A percentile compares a stretch with the other conserved stretches of the same genome.
These are phyloP conservation scores for Xylariales sp. DNA, from an alignment of 2,329 filamentous ascomycete genomes.

Conservation along the genomic window DNA sequence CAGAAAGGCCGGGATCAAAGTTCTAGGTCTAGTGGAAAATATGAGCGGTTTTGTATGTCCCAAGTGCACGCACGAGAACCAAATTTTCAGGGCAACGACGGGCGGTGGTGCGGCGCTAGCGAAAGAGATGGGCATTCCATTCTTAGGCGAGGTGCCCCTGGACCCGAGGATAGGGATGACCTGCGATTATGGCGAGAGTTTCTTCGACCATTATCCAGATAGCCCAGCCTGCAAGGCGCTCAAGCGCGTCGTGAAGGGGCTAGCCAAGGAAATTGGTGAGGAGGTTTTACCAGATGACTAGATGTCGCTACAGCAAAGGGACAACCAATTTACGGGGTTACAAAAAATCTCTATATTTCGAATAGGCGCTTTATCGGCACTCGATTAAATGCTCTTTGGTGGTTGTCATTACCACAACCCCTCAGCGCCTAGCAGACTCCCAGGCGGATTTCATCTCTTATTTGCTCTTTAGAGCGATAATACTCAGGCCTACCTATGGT, in stretches of 20 bases:
- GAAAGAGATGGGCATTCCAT: slow-evolving; percentile 87
- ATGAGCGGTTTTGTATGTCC: slow-evolving; percentile 98
- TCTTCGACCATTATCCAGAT: slow-evolving; percentile 92
- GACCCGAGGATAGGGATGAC: slow-evolving; percentile 96
- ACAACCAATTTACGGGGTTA: slow-evolving; percentile 28
- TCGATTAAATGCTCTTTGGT: neutral
- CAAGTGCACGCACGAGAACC: slow-evolving; percentile 81
- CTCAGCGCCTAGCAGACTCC: neutral
- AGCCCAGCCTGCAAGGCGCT: slow-evolving; percentile 90
- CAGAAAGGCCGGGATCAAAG: slow-evolving; percentile 87
- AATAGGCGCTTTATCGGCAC: neutral
- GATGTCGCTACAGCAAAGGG: slow-evolving; percentile 24
- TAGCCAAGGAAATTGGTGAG: slow-evolving; percentile 73
- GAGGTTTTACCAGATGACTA: slow-evolving; percentile 60
- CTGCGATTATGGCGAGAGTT: slow-evolving; percentile 97
- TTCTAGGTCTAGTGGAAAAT: slow-evolving; percentile 94
- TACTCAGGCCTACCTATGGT: slow-evolving; percentile 4
- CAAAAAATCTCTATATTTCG: slow-evolving; percentile 14
- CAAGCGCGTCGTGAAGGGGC: slow-evolving; percentile 78
- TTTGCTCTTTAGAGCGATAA: slow-evolving; percentile 3
- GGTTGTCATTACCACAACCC: neutral
- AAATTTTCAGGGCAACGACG: slow-evolving; percentile 93
- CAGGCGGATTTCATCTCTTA: slow-evolving; percentile 2
- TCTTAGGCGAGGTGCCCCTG: slow-evolving; percentile 88
- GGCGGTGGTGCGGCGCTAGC: slow-evolving; percentile 86